Evolutionary conservation across 2,329 filamentous ascomycete species (phyloP).

Genomic region (Dryadomyces quercus-mongolicae): DNA sequence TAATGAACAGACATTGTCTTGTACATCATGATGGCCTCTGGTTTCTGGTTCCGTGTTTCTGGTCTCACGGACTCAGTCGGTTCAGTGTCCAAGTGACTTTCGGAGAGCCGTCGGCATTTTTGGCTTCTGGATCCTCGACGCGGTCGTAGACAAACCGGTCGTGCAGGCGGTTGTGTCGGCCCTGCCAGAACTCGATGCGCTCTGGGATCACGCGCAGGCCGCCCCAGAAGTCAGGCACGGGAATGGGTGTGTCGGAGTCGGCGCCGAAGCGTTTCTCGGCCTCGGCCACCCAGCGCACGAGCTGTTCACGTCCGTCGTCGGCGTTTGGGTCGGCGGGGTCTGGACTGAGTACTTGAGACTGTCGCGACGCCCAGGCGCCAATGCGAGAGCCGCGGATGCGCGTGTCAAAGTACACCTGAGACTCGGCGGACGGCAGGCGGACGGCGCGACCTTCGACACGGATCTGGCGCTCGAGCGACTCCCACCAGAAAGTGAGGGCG

Average conservation of each 20-base stretch:
- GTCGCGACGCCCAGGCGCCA: slow-evolving; percentile 86
- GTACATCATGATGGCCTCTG: too few species aligned
- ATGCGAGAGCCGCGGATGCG: slow-evolving; percentile 69
- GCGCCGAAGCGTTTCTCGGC: slow-evolving; percentile 65
- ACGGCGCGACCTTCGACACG: slow-evolving; percentile 70
- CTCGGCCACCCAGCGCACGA: slow-evolving; percentile 69
- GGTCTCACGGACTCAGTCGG: slow-evolving; percentile 60
- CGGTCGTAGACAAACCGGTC: slow-evolving; percentile 83
- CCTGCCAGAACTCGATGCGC: slow-evolving; percentile 92
- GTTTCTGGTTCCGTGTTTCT: too few species aligned
- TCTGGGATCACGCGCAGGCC: slow-evolving; percentile 77
- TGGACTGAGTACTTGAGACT: slow-evolving; percentile 62
- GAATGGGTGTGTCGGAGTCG: slow-evolving; percentile 69
- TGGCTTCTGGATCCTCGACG: too few species aligned
- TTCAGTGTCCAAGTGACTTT: slow-evolving; percentile 49
- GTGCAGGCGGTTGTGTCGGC: slow-evolving; percentile 77
- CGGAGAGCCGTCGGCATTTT: slow-evolving; percentile 17
- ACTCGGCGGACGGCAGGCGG: slow-evolving; percentile 57
- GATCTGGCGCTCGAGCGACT: slow-evolving; percentile 74
- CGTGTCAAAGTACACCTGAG: slow-evolving; percentile 54
- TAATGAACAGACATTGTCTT: too few species aligned
- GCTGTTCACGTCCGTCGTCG: slow-evolving; percentile 57
- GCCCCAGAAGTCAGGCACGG: slow-evolving; percentile 90
- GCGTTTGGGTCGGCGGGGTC: slow-evolving; percentile 17
- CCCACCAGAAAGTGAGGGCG: slow-evolving; percentile 85